Conservation (phyloP, 768 basidiomycete genomes). For the Kwoniella dendrophila region DNA sequence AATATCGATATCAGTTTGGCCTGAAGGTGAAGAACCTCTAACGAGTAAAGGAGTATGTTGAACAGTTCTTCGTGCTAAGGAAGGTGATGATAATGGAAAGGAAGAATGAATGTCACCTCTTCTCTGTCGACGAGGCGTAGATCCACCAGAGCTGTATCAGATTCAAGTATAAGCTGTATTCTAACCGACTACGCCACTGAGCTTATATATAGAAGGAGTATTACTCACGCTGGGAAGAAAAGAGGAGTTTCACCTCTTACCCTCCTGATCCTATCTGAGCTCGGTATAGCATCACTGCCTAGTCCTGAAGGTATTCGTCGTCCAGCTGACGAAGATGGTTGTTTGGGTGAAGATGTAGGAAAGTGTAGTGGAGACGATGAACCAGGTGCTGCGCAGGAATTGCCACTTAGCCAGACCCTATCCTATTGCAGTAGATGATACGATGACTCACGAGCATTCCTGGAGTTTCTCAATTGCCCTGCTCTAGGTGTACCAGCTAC, state of each 20-base stretch:
- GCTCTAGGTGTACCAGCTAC: constrained; percentile 49
- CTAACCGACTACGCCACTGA: too few species aligned
- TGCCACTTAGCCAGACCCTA: neutral
- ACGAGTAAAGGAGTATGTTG: constrained; percentile 60
- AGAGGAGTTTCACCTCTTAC: constrained; percentile 52
- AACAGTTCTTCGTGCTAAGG: constrained; percentile 58
- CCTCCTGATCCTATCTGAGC: constrained; percentile 19
- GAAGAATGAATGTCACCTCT: constrained; percentile 92
- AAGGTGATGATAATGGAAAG: constrained; percentile 62
- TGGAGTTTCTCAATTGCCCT: constrained; percentile 15
- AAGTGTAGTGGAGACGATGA: constrained; percentile 46
- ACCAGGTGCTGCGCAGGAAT: constrained; percentile 20
- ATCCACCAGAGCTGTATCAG: constrained; percentile 54
- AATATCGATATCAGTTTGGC: constrained; percentile 17
- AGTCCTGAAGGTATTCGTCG: constrained; percentile 20
- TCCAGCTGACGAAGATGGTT: constrained; percentile 17
- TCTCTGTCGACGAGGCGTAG: constrained; percentile 70
- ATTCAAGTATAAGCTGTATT: too few species aligned
- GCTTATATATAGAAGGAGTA: too few species aligned
- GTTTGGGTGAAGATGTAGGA: constrained; percentile 39
- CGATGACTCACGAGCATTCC: constrained; percentile 29
- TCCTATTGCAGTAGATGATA: neutral
- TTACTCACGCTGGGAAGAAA: constrained; percentile 58
- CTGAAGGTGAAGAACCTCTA: constrained; percentile 51
- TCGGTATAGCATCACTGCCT: constrained; percentile 6